Evolutionary conservation across 2,329 filamentous ascomycete genomes (phyloP).

Genomic region (Beauveria australis): DNA sequence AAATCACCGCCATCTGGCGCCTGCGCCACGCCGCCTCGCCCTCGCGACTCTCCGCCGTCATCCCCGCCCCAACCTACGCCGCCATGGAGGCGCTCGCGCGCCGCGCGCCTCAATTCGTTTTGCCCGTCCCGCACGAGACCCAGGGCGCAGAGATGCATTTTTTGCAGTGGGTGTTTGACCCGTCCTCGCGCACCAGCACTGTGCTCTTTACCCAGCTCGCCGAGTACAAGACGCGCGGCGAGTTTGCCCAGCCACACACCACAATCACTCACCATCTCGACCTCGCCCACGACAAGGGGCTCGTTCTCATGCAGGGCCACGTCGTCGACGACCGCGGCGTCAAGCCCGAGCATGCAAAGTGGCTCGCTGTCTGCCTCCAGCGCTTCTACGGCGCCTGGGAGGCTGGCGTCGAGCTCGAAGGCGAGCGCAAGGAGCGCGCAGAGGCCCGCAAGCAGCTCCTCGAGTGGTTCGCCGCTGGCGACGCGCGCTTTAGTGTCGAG

Average conservation of each 20-base stretch:
- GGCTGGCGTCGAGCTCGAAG: constrained; percentile 27
- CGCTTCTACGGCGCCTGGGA: constrained; percentile 75
- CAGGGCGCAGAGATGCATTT: constrained; percentile 88
- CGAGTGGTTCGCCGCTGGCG: constrained; percentile 74
- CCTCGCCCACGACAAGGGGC: constrained; percentile 60
- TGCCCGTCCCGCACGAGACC: constrained; percentile 66
- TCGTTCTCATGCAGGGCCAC: constrained; percentile 80
- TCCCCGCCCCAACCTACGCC: constrained; percentile 66
- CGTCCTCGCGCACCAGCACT: constrained; percentile 52
- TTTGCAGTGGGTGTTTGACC: constrained; percentile 89
- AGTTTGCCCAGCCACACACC: constrained; percentile 87
- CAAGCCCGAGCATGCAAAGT: constrained; percentile 72
- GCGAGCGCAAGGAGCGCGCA: constrained; percentile 44
- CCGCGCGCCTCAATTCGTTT: constrained; percentile 76
- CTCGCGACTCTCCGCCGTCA: constrained; percentile 72
- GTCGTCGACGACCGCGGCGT: constrained; percentile 72
- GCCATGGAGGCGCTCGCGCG: constrained; percentile 65
- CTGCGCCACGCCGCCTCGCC: constrained; percentile 69
- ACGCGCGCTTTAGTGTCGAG: constrained; percentile 73
- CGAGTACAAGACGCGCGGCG: constrained; percentile 83
- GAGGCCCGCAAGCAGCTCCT: constrained; percentile 62
- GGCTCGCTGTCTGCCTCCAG: constrained; percentile 87
- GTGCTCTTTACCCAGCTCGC: constrained; percentile 92
- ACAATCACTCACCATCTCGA: constrained; percentile 89
- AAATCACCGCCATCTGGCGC: constrained; percentile 85